These are phyloP conservation scores for Phytophthora syringae DNA, from an alignment of 352 stramenopile genomes.

Conservation along the genomic window DNA sequence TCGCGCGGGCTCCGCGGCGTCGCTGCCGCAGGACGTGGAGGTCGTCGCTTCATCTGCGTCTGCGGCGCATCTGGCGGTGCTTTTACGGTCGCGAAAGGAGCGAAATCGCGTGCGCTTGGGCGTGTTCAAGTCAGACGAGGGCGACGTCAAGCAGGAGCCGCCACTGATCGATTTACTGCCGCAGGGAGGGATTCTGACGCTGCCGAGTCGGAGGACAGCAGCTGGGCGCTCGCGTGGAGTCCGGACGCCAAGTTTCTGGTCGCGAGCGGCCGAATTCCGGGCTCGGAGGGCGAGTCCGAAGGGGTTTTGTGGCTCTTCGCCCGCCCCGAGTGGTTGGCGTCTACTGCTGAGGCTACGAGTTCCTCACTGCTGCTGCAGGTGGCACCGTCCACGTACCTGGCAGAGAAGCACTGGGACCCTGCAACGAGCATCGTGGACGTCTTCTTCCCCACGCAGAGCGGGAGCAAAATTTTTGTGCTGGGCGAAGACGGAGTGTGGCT, in stretches of 20 bases:
- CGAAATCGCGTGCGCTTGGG: constrained; percentile 36
- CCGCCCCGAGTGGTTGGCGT: constrained; percentile 47
- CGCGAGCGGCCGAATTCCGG: constrained; percentile 38
- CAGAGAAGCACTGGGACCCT: constrained; percentile 51
- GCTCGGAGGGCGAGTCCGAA: constrained; percentile 23
- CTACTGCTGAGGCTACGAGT: background rate
- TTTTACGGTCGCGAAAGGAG: constrained; percentile 38
- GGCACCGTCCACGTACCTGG: constrained; percentile 39
- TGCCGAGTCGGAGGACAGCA: background rate
- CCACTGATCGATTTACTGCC: constrained; percentile 35
- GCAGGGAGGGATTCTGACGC: background rate
- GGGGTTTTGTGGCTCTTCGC: constrained; percentile 57
- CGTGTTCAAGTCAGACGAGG: constrained; percentile 36
- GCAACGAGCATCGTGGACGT: constrained; percentile 34
- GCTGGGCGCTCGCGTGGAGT: constrained; percentile 61
- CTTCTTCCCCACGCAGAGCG: constrained; percentile 50
- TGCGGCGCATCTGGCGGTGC: constrained; percentile 34
- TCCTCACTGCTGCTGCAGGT: constrained; percentile 41
- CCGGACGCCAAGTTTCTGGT: constrained; percentile 58
- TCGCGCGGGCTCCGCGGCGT: constrained; percentile 24
- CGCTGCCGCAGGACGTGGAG: constrained; percentile 1
- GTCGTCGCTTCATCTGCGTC: constrained; percentile 27
- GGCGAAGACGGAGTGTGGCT: constrained; percentile 49
- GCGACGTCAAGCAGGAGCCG: background rate
- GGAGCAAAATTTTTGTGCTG: constrained; percentile 51